A percentile compares a stretch with the other conserved stretches of the same genome.
Evolutionary conservation across 2,329 filamentous ascomycete species (phyloP).

Genomic region (Botrytis paeoniae): DNA sequence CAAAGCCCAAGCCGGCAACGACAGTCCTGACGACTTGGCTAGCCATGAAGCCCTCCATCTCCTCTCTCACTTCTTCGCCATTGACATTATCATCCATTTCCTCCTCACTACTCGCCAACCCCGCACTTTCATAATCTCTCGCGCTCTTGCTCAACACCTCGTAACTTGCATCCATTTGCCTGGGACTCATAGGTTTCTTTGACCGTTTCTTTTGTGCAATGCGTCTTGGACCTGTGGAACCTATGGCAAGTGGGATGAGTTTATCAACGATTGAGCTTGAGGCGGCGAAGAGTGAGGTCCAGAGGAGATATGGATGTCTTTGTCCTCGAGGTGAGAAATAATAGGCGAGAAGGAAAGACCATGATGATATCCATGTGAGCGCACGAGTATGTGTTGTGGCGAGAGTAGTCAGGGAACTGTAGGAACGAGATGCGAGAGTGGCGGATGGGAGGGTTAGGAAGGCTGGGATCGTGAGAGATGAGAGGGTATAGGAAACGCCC

Average conservation of each 20-base stretch:
- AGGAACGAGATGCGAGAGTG: constrained; percentile 64
- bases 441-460: constrained; percentile 80
- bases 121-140: constrained; percentile 50
- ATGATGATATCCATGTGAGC: constrained; percentile 65
- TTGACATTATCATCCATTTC: constrained; percentile 47
- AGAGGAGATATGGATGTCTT: constrained; percentile 87
- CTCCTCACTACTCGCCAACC: constrained; percentile 47
- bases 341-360: constrained; percentile 75
- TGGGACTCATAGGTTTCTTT: constrained; percentile 18
- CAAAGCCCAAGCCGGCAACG: constrained; percentile 55
- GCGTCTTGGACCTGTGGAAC: constrained; percentile 1
- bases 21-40: constrained; percentile 54
- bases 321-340: constrained; percentile 68
- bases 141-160: constrained; percentile 54
- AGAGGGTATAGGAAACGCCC: constrained; percentile 87
- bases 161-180: constrained; percentile 65
- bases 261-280: constrained; percentile 46
- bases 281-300: constrained; percentile 69
- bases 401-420: constrained; percentile 62
- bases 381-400: constrained; percentile 63
- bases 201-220: constrained; percentile 30
- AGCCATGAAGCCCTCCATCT: constrained; percentile 54
- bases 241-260: constrained; percentile 25
- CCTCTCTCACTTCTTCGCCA: constrained; percentile 58
- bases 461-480: constrained; percentile 72